These are phyloP conservation scores for Cercospora citrullina DNA, from an alignment of 2,329 filamentous ascomycete genomes.

Conservation along the genomic window DNA sequence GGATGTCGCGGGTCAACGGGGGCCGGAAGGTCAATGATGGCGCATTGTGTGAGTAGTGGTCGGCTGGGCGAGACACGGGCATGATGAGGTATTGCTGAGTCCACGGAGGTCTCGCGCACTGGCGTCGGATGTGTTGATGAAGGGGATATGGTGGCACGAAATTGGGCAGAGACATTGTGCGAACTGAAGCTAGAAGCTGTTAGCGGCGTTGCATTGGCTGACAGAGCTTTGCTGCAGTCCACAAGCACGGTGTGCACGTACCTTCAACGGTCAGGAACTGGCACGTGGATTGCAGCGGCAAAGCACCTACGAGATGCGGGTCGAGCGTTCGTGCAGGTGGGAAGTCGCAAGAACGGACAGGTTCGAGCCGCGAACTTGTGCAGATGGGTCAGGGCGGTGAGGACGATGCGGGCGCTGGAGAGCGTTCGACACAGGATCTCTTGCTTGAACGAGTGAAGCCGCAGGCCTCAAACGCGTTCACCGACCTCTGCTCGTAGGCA, in stretches of 20 bases:
- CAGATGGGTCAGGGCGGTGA: neutral
- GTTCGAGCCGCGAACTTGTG: slow-evolving; percentile 2
- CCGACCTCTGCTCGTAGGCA: neutral
- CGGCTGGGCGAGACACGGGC: neutral
- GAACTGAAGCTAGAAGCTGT: neutral
- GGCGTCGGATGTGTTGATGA: neutral
- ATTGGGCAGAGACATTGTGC: neutral
- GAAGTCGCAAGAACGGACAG: slow-evolving; percentile 7
- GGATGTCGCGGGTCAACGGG: neutral
- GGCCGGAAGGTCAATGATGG: neutral
- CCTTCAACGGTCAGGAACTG: slow-evolving; percentile 8
- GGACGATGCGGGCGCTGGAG: neutral
- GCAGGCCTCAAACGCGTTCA: neutral
- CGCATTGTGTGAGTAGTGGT: neutral
- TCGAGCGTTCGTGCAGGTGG: slow-evolving; percentile 11
- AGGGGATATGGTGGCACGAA: neutral
- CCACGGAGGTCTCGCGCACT: slow-evolving; percentile 2
- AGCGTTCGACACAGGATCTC: neutral
- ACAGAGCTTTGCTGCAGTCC: slow-evolving; percentile 6
- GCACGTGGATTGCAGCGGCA: slow-evolving; percentile 10
- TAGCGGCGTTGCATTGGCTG: neutral
- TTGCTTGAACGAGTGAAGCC: neutral
- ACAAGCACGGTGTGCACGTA: slow-evolving; percentile 28
- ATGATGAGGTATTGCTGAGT: neutral
- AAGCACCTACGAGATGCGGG: slow-evolving; percentile 4